phyloP scores from a whole-genome alignment of 345 rosid species.

The Aegle marmelos region DNA sequence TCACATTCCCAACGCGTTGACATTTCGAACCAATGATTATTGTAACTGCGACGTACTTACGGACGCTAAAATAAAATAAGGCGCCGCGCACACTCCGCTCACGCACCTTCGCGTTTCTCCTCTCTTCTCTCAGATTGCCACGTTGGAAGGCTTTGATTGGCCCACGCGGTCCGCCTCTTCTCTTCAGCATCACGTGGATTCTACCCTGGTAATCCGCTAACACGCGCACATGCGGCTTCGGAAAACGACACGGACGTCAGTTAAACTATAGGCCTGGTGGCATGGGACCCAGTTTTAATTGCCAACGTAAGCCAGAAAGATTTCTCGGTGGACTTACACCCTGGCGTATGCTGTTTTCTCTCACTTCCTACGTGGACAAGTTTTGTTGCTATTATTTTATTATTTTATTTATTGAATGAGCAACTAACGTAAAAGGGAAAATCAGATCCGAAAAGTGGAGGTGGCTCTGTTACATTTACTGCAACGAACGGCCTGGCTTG shows the following conservation, averaged over 20 bases:
- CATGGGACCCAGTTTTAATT: neutral
- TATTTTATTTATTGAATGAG: no score
- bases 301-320: neutral
- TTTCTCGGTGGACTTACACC: neutral
- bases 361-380: neutral
- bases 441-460: no score
- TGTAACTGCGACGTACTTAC: neutral
- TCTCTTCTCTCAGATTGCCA: neutral
- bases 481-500: neutral
- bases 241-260: neutral
- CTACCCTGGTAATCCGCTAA: neutral
- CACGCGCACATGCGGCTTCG: constrained; percentile 10
- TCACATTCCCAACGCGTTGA: constrained; percentile 1
- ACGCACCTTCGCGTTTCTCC: neutral
- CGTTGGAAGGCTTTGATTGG: neutral
- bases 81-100: neutral
- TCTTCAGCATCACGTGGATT: neutral
- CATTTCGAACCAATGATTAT: neutral
- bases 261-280: neutral
- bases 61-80: neutral
- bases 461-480: neutral
- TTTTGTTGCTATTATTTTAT: neutral
- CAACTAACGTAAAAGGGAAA: no score
- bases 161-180: neutral
- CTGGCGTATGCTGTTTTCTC: neutral